These are phyloP conservation scores for Polyporus arcularius DNA, from an alignment of 768 basidiomycete species.

Conservation along the genomic window DNA sequence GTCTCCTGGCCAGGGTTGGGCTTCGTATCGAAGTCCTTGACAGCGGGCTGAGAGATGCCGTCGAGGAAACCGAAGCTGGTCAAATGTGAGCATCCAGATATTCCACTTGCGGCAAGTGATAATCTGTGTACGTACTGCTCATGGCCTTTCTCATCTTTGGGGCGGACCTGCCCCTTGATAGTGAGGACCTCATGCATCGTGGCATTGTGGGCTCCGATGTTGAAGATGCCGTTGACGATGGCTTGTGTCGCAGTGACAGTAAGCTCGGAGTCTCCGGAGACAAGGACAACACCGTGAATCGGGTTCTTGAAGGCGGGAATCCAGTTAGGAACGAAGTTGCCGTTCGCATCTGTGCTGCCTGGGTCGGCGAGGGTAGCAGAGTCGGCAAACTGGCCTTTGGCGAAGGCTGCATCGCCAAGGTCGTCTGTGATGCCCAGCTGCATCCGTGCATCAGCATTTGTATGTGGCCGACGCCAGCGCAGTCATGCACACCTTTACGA, in stretches of 20 bases:
- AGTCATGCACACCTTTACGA: conserved; percentile 35
- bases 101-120: too few species aligned
- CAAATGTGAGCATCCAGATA: neutral
- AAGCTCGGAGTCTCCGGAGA: conserved; percentile 46
- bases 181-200: conserved; percentile 40
- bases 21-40: conserved; percentile 29
- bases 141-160: conserved; percentile 27
- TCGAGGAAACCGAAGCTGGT: conserved; percentile 31
- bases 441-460: conserved; percentile 11
- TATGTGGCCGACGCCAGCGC: too few species aligned
- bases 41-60: conserved; percentile 33
- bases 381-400: conserved; percentile 42
- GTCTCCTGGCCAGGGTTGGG: conserved; percentile 25
- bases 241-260: conserved; percentile 31
- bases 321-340: conserved; percentile 42
- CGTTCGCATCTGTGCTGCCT: conserved; percentile 35
- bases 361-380: conserved; percentile 34
- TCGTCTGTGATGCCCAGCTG: conserved; percentile 40
- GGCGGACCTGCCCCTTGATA: conserved; percentile 38
- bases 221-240: conserved; percentile 27
- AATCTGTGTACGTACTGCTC: conserved; percentile 24
- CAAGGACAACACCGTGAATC: conserved; percentile 51
- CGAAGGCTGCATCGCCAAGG: conserved; percentile 41
- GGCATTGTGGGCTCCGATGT: conserved; percentile 34
- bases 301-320: conserved; percentile 43